A percentile compares a stretch with the other conserved stretches of the same genome.
Evolutionary conservation across 805 yeast genomes (phyloP).

Genomic region (Nematodospora valgi): DNA sequence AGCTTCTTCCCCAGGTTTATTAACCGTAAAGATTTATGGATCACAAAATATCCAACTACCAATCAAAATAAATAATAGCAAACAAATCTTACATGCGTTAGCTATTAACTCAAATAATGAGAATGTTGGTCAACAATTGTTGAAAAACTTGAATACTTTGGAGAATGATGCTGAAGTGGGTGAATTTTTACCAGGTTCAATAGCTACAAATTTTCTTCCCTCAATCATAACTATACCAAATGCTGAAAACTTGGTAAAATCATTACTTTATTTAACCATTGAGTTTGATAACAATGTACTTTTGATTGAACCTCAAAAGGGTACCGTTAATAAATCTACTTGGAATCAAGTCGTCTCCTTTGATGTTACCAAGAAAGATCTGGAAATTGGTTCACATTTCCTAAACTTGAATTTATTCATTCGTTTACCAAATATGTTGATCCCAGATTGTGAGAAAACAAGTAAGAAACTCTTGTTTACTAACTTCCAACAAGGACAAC

Average conservation of each 20-base stretch:
- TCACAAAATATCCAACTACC: slow-evolving; percentile 71
- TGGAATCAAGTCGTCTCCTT: slow-evolving; percentile 90
- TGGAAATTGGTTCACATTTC: slow-evolving; percentile 41
- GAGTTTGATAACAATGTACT: slow-evolving; percentile 96
- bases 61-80: slow-evolving; percentile 61
- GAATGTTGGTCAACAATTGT: slow-evolving; percentile 23
- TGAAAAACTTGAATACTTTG: slow-evolving; percentile 24
- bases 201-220: slow-evolving; percentile 44
- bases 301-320: slow-evolving; percentile 80
- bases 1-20: slow-evolving; percentile 54
- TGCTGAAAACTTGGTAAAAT: slow-evolving; percentile 49
- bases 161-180: slow-evolving; percentile 13
- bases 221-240: slow-evolving; percentile 55
- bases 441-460: slow-evolving; percentile 39
- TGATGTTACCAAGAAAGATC: slow-evolving; percentile 56
- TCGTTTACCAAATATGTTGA: slow-evolving; percentile 64
- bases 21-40: slow-evolving; percentile 73
- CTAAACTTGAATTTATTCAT: slow-evolving; percentile 77
- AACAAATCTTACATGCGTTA: slow-evolving; percentile 59
- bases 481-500: slow-evolving; percentile 12
- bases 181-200: slow-evolving; percentile 28
- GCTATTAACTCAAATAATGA: slow-evolving; percentile 49
- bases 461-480: slow-evolving; percentile 29
- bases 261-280: slow-evolving; percentile 78
- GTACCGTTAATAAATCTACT: slow-evolving; percentile 70